Percentiles rank a stretch among this genome's conserved stretches.
Conservation (phyloP, 2,329 filamentous ascomycete species). For the Tolypocladium tropicale region DNA sequence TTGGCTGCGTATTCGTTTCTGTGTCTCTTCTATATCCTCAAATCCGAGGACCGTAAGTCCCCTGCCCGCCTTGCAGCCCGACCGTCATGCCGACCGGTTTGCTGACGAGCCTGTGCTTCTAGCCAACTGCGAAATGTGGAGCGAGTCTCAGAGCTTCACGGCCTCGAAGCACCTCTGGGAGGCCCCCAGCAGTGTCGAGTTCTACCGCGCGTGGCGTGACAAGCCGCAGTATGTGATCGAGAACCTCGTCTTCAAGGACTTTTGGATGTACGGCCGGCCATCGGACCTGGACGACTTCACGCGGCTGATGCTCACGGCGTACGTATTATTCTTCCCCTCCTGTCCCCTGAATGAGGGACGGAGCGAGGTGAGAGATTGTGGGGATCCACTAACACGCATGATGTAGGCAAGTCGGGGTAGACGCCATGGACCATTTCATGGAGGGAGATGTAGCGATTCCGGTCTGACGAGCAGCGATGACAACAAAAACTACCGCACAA, state of each 20-base stretch:
- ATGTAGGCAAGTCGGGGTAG: constrained; percentile 22
- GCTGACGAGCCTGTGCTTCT: not conserved
- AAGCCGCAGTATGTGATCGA: constrained; percentile 26
- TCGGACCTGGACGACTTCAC: constrained; percentile 30
- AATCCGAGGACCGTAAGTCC: constrained; percentile 18
- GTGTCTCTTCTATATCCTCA: constrained; percentile 23
- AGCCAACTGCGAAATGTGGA: constrained; percentile 6
- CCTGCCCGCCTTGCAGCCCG: not conserved
- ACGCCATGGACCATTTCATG: constrained; percentile 26
- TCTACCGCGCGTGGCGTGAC: constrained; percentile 33
- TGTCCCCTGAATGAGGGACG: not conserved
- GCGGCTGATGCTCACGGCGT: constrained; percentile 25
- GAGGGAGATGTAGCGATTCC: constrained; percentile 14
- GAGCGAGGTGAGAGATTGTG: not conserved
- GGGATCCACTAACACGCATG: not conserved
- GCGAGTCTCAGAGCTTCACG: constrained; percentile 16
- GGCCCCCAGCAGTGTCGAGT: constrained; percentile 27
- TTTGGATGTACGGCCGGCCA: constrained; percentile 24
- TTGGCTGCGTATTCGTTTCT: constrained; percentile 21
- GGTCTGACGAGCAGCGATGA: not conserved
- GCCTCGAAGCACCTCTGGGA: constrained; percentile 33
- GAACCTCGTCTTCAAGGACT: constrained; percentile 23
- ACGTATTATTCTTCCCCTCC: constrained; percentile 9
- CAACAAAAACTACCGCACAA: not conserved
- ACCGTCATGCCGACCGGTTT: not conserved